Conservation (phyloP, 306 rosid genomes). For the Crotalaria pallida region DNA sequence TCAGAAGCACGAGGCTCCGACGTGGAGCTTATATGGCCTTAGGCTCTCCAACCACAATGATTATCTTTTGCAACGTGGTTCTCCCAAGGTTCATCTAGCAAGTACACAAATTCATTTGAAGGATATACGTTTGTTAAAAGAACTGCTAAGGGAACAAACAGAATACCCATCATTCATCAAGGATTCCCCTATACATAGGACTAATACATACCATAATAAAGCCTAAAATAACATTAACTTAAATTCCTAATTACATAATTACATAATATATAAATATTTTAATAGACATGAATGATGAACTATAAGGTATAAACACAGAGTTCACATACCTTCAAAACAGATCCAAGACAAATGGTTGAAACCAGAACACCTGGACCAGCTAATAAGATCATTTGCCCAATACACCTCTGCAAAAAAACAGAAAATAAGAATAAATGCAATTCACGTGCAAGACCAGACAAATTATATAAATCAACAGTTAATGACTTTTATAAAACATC, state of each 20-base stretch:
- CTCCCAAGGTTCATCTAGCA: neutral
- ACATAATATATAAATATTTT: no score
- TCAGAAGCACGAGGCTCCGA: no score
- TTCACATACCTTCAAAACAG: conserved; percentile 74
- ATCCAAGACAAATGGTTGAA: conserved; percentile 80
- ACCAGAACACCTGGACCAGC: conserved; percentile 89
- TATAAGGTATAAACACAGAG: conserved; percentile 17
- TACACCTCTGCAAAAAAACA: conserved; percentile 79
- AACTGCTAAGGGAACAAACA: conserved; percentile 6
- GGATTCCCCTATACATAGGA: conserved; percentile 97
- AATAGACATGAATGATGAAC: conserved; percentile 28
- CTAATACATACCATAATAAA: no score
- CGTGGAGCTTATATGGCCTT: no score
- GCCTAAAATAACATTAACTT: no score
- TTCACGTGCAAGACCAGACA: neutral
- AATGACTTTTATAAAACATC: conserved; percentile 4
- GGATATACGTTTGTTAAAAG: neutral
- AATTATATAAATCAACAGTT: neutral
- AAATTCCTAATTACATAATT: no score
- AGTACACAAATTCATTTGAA: neutral
- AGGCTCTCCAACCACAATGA: no score
- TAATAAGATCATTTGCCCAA: conserved; percentile 75
- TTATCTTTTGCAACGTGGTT: neutral
- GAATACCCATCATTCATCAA: conserved; percentile 97
- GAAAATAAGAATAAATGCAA: neutral